phyloP scores from a whole-genome alignment of 306 rosid genomes.

The Begonia masoniana region DNA sequence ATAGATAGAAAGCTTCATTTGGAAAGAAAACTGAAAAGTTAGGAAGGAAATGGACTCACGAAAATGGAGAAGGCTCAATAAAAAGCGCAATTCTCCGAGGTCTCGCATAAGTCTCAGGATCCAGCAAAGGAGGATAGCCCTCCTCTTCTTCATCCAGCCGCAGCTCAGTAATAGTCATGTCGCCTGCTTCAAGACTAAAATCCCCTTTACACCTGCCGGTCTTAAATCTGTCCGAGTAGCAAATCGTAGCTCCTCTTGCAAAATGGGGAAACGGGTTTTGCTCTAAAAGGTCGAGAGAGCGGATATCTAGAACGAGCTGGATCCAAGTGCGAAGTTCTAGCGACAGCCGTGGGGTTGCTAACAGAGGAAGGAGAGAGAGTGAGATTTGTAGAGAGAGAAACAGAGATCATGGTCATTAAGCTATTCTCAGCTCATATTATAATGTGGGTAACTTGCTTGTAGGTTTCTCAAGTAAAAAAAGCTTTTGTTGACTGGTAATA shows the following conservation, averaged over 20 bases:
- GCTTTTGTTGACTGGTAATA: background rate
- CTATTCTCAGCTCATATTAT: slow-evolving; percentile 1
- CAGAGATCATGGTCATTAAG: slow-evolving; percentile 26
- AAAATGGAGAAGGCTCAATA: slow-evolving; percentile 97
- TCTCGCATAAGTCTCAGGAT: slow-evolving; percentile 34
- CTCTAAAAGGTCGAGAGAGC: slow-evolving; percentile 12
- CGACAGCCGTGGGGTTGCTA: slow-evolving; percentile 9
- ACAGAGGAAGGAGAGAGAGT: slow-evolving; percentile 46
- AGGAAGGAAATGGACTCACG: slow-evolving; percentile 37
- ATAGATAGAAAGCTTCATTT: too few relatives aligned
- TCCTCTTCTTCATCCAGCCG: slow-evolving; percentile 39
- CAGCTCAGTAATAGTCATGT: slow-evolving; percentile 61
- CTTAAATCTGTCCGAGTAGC: slow-evolving; percentile 11
- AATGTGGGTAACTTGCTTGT: slow-evolving; percentile 4
- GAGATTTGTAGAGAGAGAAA: slow-evolving; percentile 56
- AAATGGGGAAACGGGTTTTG: slow-evolving; percentile 30
- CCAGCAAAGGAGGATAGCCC: slow-evolving; percentile 47
- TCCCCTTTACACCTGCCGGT: slow-evolving; percentile 13
- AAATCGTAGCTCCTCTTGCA: slow-evolving; percentile 10
- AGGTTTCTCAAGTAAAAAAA: background rate
- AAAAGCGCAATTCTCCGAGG: slow-evolving; percentile 97
- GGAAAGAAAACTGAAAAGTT: too few relatives aligned
- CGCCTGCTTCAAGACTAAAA: slow-evolving; percentile 22
- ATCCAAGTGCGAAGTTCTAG: slow-evolving; percentile 7
- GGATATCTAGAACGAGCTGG: slow-evolving; percentile 11